Conservation (phyloP, 2,329 filamentous ascomycete genomes). For the Alternaria arborescens region DNA sequence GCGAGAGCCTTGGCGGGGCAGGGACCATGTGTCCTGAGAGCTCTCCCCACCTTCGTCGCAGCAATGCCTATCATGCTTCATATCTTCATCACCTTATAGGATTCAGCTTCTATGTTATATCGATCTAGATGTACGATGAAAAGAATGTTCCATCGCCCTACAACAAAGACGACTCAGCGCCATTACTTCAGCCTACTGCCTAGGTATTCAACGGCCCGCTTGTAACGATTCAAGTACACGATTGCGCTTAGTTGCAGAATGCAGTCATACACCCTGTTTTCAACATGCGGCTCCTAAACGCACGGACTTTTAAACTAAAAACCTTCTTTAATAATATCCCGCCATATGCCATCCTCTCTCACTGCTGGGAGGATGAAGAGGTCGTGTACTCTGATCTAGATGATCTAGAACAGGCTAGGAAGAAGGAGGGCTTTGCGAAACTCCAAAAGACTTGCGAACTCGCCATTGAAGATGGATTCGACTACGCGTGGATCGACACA, state of each 20-base stretch:
- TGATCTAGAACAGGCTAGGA: constrained; percentile 13
- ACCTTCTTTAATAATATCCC: constrained; percentile 18
- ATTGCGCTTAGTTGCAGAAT: background rate
- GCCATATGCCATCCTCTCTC: constrained; percentile 28
- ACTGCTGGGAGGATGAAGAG: constrained; percentile 28
- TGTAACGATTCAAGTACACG: background rate
- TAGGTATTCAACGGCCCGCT: background rate
- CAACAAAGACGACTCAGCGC: no score
- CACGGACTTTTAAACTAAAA: constrained; percentile 12
- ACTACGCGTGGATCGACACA: constrained; percentile 27
- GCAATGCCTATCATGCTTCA: no score
- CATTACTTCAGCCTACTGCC: no score
- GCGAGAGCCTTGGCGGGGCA: constrained; percentile 13
- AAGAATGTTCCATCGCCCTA: no score
- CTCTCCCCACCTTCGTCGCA: background rate
- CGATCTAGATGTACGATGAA: no score
- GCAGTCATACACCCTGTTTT: rapidly evolving
- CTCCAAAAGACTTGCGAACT: constrained; percentile 21
- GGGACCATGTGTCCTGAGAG: constrained; percentile 2
- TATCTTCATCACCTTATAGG: no score
- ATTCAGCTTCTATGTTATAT: no score
- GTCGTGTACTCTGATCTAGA: constrained; percentile 22
- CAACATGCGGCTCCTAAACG: constrained; percentile 17
- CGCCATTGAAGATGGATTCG: constrained; percentile 13
- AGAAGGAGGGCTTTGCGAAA: constrained; percentile 27